phyloP scores from a whole-genome alignment of 1,139 yeast genomes.

The Martiniozyma asiatica region DNA sequence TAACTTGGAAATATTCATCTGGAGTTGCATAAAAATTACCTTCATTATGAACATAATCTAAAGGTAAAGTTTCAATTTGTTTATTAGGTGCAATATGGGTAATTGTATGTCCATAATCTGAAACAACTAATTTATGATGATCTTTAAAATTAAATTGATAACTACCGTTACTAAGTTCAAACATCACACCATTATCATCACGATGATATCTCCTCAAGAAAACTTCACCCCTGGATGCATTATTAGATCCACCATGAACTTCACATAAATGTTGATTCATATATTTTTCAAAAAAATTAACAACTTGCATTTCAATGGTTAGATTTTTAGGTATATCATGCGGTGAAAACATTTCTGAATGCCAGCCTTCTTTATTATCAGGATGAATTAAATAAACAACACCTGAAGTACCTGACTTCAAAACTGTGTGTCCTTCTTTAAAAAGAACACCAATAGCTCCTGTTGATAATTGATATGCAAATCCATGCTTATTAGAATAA shows the following conservation, averaged over 20 bases:
- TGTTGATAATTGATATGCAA: conserved; percentile 82
- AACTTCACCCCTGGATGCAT: conserved; percentile 23
- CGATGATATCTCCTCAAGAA: conserved; percentile 76
- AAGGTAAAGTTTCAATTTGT: conserved; percentile 57
- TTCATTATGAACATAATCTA: conserved; percentile 45
- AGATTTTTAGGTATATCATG: conserved; percentile 45
- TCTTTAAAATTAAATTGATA: conserved; percentile 92
- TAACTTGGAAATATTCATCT: conserved; percentile 40
- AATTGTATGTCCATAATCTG: conserved; percentile 62
- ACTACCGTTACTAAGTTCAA: conserved; percentile 85
- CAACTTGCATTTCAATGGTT: conserved; percentile 65
- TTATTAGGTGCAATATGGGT: conserved; percentile 77
- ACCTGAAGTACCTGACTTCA: conserved; percentile 53
- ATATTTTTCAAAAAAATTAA: conserved; percentile 72
- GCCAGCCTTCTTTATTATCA: conserved; percentile 60
- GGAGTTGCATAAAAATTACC: conserved; percentile 54
- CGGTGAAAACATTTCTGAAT: conserved; percentile 50
- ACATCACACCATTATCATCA: conserved; percentile 73
- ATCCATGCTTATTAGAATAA: conserved; percentile 90
- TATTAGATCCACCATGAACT: conserved; percentile 36
- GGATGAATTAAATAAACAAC: conserved; percentile 52
- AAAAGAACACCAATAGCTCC: conserved; percentile 89
- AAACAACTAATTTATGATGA: conserved; percentile 78
- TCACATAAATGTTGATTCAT: conserved; percentile 74
- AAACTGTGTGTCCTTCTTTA: conserved; percentile 70